Evolutionary conservation across 1,284 basidiomycete genomes (phyloP).

Genomic region (Trichosporon sp.): DNA sequence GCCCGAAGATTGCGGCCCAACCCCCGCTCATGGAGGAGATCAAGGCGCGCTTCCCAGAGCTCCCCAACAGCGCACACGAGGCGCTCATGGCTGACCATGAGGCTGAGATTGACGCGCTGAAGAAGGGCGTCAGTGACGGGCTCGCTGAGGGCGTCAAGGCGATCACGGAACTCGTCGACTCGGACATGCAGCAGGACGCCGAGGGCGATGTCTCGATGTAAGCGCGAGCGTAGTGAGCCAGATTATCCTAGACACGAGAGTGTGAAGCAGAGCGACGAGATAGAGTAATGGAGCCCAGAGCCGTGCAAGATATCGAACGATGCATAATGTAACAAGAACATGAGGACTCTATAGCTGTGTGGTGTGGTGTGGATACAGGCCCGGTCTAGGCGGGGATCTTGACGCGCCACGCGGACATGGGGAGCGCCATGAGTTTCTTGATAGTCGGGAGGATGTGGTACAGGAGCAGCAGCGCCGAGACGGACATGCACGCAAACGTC

Average conservation of each 20-base stretch:
- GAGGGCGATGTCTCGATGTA: slow-evolving; percentile 32
- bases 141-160: slow-evolving; percentile 45
- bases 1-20: slow-evolving; percentile 43
- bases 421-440: slow-evolving; percentile 52
- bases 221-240: background rate
- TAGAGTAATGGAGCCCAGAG: background rate
- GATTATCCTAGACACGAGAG: background rate
- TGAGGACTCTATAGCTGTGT: slow-evolving; percentile 4
- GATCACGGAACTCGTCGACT: slow-evolving; percentile 39
- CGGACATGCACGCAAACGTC: slow-evolving; percentile 72
- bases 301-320: background rate
- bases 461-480: slow-evolving; percentile 73
- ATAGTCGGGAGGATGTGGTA: slow-evolving; percentile 82
- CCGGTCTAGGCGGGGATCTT: slow-evolving; percentile 43
- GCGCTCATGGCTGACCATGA: slow-evolving; percentile 49
- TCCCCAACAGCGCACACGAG: slow-evolving; percentile 42
- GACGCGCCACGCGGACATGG: slow-evolving; percentile 55
- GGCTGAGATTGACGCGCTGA: slow-evolving; percentile 45
- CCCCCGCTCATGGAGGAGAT: slow-evolving; percentile 45
- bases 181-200: slow-evolving; percentile 24
- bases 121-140: slow-evolving; percentile 39
- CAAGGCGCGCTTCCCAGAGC: slow-evolving; percentile 50
- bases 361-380: slow-evolving; percentile 12
- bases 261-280: background rate
- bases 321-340: slow-evolving; percentile 19